phyloP scores from a whole-genome alignment of 106 monocot genomes.

The Vanilla planifolia region DNA sequence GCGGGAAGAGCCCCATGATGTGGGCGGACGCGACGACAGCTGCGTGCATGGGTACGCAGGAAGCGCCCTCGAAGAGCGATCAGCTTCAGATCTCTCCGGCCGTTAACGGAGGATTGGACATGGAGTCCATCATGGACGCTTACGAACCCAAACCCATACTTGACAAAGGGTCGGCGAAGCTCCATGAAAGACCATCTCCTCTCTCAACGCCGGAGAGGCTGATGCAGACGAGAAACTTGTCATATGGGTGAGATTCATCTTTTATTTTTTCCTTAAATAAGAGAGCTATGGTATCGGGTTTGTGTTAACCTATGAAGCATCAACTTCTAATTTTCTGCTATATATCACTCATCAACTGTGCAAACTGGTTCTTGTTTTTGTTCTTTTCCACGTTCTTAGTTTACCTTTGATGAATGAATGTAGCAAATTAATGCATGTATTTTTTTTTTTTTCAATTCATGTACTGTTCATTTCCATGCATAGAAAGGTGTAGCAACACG shows the following conservation, averaged over 20 bases:
- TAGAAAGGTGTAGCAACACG: neutral
- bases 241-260: neutral
- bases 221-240: slow-evolving; percentile 8
- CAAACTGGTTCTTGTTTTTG: neutral
- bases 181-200: slow-evolving; percentile 47
- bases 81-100: slow-evolving; percentile 13
- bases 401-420: neutral
- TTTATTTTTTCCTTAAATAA: neutral
- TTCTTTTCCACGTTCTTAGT: neutral
- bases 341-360: neutral
- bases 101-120: slow-evolving; percentile 8
- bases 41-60: slow-evolving; percentile 25
- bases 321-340: neutral
- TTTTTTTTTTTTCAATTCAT: no score
- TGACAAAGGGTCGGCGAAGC: slow-evolving; percentile 25
- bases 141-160: slow-evolving; percentile 34
- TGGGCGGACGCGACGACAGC: slow-evolving; percentile 43
- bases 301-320: neutral
- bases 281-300: neutral
- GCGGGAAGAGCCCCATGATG: slow-evolving; percentile 46
- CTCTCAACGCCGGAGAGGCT: slow-evolving; percentile 24
- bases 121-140: slow-evolving; percentile 18
- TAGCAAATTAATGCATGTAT: neutral
- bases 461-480: no score
- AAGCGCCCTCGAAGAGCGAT: slow-evolving; percentile 21